Evolutionary conservation across 306 rosid species (phyloP), one percentile per base, ranked within the genome.

Genomic region (Quercus cerris): DNA sequence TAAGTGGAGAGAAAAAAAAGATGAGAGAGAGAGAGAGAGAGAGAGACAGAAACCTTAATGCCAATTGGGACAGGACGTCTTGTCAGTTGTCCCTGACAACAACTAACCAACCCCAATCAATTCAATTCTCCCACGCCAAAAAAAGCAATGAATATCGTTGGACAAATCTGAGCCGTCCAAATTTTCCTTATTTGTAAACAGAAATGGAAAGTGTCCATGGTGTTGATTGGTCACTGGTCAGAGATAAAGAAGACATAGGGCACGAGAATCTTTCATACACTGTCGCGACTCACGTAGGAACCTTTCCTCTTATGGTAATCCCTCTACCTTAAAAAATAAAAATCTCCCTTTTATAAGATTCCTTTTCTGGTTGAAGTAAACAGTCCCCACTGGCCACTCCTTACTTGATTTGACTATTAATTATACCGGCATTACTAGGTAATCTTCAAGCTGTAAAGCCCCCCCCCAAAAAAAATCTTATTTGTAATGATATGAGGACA

Each of bases 21-120:
- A 77, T 3, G 22, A 33, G 14, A 19, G 22, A 22, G 1, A 7
- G 18, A 19, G 31, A 6, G 62, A 49, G 31, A 6, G 62, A 49
- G 38, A 49, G 77, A 66, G 70, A 73, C 64, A 77, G 74, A 81
- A 77, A 81, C 85, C 87, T 81, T 77, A 84, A 77, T 81, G 87
- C 77, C 77, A 84, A 81, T 74, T 85, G 77, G 67, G 87, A 84
- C 82, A 58, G 66, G 62, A 15, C 7, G 72, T 81, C 74, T 35
- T 44, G 73, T 78, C 88, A 74, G 78, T 70, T 54, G 75, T 59
- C 76, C 46, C 28, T n/a, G 63, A 77, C 28, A 33, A 14, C 38
- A 64, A 9, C 22, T 4, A 28, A 59, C 38, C 4, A 8, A 46
- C 44, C 58, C 44, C 49, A 15, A 35, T 33, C 46, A 74, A 67